Evolutionary conservation across 1,284 basidiomycete genomes (phyloP).

Genomic region (Microbotryomycetes sp.): DNA sequence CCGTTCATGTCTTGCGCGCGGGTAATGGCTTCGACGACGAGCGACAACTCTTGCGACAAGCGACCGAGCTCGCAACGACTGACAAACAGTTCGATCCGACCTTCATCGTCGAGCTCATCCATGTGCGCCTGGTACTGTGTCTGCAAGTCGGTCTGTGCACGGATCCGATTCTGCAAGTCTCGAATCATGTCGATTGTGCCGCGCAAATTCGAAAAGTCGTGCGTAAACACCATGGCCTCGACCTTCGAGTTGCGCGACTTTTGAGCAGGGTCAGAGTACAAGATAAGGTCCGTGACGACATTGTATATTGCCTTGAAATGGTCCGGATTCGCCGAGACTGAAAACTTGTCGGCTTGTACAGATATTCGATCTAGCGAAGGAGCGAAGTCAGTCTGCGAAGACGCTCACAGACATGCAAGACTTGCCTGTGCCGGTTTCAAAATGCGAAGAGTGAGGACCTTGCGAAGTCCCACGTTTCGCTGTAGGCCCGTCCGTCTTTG

Average conservation of each 20-base stretch:
- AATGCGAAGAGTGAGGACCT: conserved; percentile 14
- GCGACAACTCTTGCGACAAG: conserved; percentile 70
- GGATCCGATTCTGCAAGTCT: conserved; percentile 65
- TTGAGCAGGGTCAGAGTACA: conserved; percentile 81
- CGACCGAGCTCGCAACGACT: conserved; percentile 67
- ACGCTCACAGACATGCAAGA: no score
- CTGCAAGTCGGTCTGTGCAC: conserved; percentile 50
- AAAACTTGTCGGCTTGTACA: conserved; percentile 74
- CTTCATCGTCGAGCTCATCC: conserved; percentile 48
- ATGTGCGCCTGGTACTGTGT: conserved; percentile 37
- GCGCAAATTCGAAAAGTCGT: conserved; percentile 76
- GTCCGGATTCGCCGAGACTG: conserved; percentile 75
- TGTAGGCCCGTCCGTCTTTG: conserved; percentile 4
- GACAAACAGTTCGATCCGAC: conserved; percentile 51
- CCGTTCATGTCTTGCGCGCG: conserved; percentile 64
- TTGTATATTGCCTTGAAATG: conserved; percentile 84
- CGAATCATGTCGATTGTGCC: conserved; percentile 63
- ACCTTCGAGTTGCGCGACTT: conserved; percentile 66
- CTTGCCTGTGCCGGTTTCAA: conserved; percentile 23
- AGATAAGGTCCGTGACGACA: conserved; percentile 76
- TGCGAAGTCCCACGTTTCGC: not conserved
- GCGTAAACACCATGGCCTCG: conserved; percentile 78
- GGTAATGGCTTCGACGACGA: conserved; percentile 84
- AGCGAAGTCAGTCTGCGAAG: conserved; percentile 38
- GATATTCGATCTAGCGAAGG: conserved; percentile 68